Evolutionary conservation across 495 filamentous ascomycete genomes (phyloP).

Genomic region (Entonaema liquescens): DNA sequence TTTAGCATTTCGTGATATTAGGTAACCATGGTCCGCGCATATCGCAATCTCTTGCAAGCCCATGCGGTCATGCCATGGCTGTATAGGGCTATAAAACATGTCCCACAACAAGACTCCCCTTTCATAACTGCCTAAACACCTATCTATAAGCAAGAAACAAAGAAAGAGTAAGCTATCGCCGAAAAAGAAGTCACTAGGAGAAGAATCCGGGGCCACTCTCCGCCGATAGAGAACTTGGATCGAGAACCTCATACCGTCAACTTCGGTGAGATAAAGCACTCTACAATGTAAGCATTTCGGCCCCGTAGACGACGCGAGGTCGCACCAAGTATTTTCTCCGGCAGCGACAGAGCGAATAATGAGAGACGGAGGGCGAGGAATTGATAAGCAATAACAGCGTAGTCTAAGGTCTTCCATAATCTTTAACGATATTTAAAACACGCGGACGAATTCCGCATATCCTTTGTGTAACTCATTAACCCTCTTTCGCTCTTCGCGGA

Average conservation of each 20-base stretch:
- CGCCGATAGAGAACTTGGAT: neutral
- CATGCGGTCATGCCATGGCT: neutral
- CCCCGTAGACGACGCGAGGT: neutral
- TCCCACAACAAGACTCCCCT: neutral
- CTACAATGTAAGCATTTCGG: neutral
- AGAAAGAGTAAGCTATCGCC: neutral
- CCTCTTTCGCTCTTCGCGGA: neutral
- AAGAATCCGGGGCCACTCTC: neutral
- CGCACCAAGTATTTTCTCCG: neutral
- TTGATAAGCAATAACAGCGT: neutral
- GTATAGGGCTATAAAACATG: neutral
- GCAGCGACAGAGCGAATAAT: neutral
- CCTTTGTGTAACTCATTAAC: neutral
- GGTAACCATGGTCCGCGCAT: neutral
- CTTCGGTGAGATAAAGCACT: neutral
- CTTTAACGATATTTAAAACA: neutral
- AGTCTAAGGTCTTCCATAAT: neutral
- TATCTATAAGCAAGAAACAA: neutral
- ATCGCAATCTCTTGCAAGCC: neutral
- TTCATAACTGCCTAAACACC: neutral
- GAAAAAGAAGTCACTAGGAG: neutral
- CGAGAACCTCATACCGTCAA: neutral
- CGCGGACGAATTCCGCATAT: neutral
- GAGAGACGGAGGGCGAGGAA: neutral
- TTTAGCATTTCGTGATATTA: neutral